Percentiles rank a stretch among this genome's conserved stretches.
These are phyloP conservation scores for Patellifolia procumbens DNA, from an alignment of 179 eudicot species.

Conservation along the genomic window DNA sequence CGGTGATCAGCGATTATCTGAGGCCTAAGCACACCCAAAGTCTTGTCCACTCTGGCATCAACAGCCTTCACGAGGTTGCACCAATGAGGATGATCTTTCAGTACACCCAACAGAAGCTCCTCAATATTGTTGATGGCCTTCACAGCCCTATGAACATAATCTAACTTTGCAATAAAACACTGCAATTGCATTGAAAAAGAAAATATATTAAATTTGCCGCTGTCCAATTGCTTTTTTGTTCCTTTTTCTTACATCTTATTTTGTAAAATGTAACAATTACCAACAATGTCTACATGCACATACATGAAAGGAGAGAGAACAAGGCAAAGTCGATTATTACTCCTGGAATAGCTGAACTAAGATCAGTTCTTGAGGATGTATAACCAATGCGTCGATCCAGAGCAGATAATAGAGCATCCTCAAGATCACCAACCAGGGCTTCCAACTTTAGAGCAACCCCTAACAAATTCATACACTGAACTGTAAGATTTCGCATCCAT, in stretches of 20 bases:
- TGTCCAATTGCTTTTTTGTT: not conserved
- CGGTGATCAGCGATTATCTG: conserved; percentile 54
- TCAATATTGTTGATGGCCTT: conserved; percentile 41
- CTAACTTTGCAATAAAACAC: conserved; percentile 37
- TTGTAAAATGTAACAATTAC: not conserved
- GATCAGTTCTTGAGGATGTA: conserved; percentile 27
- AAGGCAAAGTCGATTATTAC: conserved; percentile 33
- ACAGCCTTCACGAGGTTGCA: conserved; percentile 39
- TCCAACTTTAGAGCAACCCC: conserved; percentile 49
- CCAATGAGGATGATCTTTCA: conserved; percentile 45
- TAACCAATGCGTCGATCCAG: conserved; percentile 30
- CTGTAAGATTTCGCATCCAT: conserved; percentile 14
- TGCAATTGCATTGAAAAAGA: conserved; percentile 29
- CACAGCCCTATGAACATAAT: conserved; percentile 38
- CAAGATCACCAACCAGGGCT: conserved; percentile 59
- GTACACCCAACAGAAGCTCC: conserved; percentile 36
- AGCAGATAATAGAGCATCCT: conserved; percentile 45
- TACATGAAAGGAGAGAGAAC: conserved; percentile 22
- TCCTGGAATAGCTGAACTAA: conserved; percentile 25
- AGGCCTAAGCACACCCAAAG: conserved; percentile 44
- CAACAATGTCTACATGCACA: conserved; percentile 13
- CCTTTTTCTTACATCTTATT: not conserved
- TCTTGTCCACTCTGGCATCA: conserved; percentile 45
- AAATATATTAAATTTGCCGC: not conserved
- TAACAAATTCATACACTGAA: conserved; percentile 20